These are phyloP conservation scores for Candida odintsovae DNA, from an alignment of 805 yeast species.

Conservation along the genomic window DNA sequence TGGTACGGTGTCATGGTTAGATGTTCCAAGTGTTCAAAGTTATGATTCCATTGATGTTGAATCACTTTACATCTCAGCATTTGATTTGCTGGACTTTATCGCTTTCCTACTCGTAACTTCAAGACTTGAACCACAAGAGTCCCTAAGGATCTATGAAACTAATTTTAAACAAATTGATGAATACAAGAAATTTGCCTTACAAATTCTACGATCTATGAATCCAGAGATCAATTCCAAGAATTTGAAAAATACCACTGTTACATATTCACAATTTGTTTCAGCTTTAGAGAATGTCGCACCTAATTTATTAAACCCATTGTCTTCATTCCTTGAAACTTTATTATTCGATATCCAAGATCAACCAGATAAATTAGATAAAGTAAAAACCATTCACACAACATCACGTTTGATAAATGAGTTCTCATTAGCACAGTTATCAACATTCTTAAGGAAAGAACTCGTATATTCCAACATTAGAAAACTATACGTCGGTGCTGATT, in stretches of 20 bases:
- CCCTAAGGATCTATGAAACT: conserved; percentile 21
- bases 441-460: conserved; percentile 33
- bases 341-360: conserved; percentile 25
- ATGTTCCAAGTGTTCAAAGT: conserved; percentile 31
- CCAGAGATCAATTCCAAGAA: conserved; percentile 26
- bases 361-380: conserved; percentile 1
- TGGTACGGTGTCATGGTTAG: conserved; percentile 21
- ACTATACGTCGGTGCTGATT: conserved; percentile 65
- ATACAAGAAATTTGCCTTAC: conserved; percentile 39
- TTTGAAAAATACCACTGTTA: conserved; percentile 16
- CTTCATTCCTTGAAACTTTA: conserved; percentile 37
- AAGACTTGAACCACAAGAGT: conserved; percentile 32
- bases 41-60: conserved; percentile 41
- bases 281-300: conserved; percentile 34
- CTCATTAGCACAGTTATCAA: conserved; percentile 35
- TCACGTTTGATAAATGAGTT: conserved; percentile 37
- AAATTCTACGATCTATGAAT: conserved; percentile 46
- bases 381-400: conserved; percentile 9
- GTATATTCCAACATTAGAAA: conserved; percentile 45
- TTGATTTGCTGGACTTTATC: conserved; percentile 37
- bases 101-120: conserved; percentile 43
- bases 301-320: conserved; percentile 38
- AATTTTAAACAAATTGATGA: conserved; percentile 32
- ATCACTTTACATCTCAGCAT: conserved; percentile 32
- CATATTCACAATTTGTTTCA: conserved; percentile 28